These are phyloP conservation scores for Lophium mytilinum DNA, from an alignment of 495 filamentous ascomycete species.

Conservation along the genomic window DNA sequence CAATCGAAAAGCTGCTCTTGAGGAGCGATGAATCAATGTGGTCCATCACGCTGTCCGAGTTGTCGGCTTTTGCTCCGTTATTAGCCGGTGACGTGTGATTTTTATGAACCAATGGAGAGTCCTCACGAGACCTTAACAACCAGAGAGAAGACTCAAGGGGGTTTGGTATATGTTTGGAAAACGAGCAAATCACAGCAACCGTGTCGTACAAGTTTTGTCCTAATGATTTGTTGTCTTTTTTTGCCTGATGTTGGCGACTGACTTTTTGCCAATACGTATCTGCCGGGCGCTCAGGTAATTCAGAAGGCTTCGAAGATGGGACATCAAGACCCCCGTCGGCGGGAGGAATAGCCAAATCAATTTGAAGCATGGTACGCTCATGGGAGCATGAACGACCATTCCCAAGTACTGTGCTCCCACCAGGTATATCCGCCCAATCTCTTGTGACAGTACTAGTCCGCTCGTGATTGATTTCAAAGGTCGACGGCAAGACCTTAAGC, in stretches of 20 bases:
- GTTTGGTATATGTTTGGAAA: slow-evolving; percentile 14
- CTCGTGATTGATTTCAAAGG: slow-evolving; percentile 4
- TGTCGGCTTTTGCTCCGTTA: background rate
- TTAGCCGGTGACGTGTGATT: background rate
- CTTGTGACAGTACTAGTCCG: background rate
- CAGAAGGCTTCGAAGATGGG: too few species aligned
- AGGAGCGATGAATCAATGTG: too few species aligned
- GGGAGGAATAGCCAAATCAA: too few species aligned
- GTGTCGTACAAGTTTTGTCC: slow-evolving; percentile 22
- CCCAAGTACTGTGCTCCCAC: too few species aligned
- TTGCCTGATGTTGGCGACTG: slow-evolving; percentile 5
- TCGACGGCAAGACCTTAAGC: slow-evolving; percentile 11
- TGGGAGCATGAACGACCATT: too few species aligned
- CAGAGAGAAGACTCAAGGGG: slow-evolving; percentile 5
- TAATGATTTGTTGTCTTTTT: slow-evolving; percentile 20
- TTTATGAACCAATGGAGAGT: background rate
- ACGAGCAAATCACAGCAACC: slow-evolving; percentile 17
- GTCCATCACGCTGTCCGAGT: too few species aligned
- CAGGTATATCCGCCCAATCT: background rate
- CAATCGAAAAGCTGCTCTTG: too few species aligned
- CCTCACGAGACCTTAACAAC: background rate
- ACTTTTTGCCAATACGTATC: background rate
- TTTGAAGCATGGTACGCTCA: too few species aligned
- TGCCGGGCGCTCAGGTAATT: too few species aligned
- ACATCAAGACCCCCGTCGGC: too few species aligned